Conservation (phyloP, 78 protist species). For the Thecamonas trahens region DNA sequence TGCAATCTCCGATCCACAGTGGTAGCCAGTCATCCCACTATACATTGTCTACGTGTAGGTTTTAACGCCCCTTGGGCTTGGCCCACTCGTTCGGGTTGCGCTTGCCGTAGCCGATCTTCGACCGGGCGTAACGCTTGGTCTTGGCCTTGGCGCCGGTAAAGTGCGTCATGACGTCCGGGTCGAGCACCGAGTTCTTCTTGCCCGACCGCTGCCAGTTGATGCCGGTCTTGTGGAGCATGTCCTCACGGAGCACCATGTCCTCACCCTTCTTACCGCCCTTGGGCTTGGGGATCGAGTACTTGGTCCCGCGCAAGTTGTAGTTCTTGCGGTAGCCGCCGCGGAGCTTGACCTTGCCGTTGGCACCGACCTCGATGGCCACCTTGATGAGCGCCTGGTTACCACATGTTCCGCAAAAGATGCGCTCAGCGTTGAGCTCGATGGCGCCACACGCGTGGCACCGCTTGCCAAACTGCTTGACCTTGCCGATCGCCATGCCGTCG, state of each 20-base stretch:
- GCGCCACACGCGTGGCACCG: conserved; percentile 34
- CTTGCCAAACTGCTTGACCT: conserved; percentile 8
- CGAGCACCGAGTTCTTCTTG: not conserved
- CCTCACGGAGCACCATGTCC: conserved; percentile 14
- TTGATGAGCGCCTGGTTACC: conserved; percentile 25
- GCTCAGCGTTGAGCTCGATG: not conserved
- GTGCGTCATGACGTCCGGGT: not conserved
- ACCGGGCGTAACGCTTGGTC: not conserved
- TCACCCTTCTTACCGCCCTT: not conserved
- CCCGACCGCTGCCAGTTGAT: not conserved
- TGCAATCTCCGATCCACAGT: no score
- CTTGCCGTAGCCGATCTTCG: not conserved
- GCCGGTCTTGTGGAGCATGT: not conserved
- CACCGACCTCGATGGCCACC: not conserved
- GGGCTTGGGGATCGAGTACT: not conserved
- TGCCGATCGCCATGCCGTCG: conserved; percentile 12
- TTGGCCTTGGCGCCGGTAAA: not conserved
- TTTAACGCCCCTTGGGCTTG: no score
- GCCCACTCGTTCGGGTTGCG: not conserved
- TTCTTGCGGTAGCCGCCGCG: not conserved
- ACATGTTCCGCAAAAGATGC: conserved; percentile 25
- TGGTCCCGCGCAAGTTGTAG: not conserved
- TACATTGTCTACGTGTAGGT: no score
- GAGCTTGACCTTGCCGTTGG: not conserved
- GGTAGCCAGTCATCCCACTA: no score